Base-by-base conservation (phyloP, 306 rosid species). In the Lithocarpus polystachyus region DNA sequence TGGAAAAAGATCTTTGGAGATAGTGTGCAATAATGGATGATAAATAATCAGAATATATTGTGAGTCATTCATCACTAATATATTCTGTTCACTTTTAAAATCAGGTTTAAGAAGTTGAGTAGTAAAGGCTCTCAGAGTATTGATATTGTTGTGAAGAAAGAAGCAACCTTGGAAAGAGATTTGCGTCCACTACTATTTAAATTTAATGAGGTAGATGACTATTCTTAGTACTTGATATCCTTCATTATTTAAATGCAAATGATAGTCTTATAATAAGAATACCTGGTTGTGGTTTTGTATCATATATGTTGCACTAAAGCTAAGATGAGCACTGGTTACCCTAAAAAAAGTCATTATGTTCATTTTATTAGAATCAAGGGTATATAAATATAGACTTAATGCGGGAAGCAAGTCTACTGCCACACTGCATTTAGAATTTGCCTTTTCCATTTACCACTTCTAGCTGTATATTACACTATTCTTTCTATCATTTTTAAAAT, bases 141-240 rank as follows among this genome's bases (percentile, higher is more conserved):
- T 28, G 89, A 85, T 76, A 70, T 72, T 62, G 77, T 73, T 78
- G 81, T 76, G 51, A 84, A 56, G 79, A 86, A 92, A 71, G 99
- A 88, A 78, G 83, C 83, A 74, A 85, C 86, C 43, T 61, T 72
- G 80, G 89, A 86, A 85, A 89, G 91, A 80, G 89, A 87, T 75
- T 75, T 56, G 56, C 89, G 84, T 56, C 99, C 95, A 22, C 54
- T 92, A 78, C 87, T 94, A 43, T 94, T 94, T 82, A 92, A 91
- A 84, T 94, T 79, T 84, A 94, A 94, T 5, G 97, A 94, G 99
- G 99, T 92, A 86, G 33, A 17, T 60, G 43, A 10, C 48, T 68
- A 71, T 75, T 40, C 56, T 23, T 43, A 17, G 45, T 72, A 37
- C 15, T 53, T 48, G 45, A 55, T 18, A 71, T 82, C 78, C 56